A percentile compares a stretch with the other conserved stretches of the same genome.
phyloP scores from a whole-genome alignment of 2,329 filamentous ascomycete genomes.

The Alternaria solani region DNA sequence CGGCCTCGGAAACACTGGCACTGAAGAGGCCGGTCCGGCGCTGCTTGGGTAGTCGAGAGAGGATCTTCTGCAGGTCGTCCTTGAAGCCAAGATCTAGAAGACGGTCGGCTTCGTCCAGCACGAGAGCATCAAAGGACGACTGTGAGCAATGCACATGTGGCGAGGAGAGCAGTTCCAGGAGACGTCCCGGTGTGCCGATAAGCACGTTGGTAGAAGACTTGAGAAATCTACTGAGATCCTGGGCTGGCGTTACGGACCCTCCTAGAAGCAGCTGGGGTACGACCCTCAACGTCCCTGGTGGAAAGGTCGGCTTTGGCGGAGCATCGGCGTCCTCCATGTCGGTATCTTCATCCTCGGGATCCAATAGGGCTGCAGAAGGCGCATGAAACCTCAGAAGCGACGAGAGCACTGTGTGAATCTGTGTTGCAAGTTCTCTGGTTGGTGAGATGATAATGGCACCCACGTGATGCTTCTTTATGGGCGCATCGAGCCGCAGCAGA shows the following conservation, averaged over 20 bases:
- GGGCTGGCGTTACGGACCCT: conserved; percentile 79
- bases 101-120: conserved; percentile 93
- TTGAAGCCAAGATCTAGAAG: conserved; percentile 94
- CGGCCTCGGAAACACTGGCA: conserved; percentile 93
- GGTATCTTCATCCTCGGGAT: conserved; percentile 58
- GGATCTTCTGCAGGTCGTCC: conserved; percentile 84
- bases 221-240: conserved; percentile 86
- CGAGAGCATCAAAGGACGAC: conserved; percentile 88
- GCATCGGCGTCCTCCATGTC: conserved; percentile 52
- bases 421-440: conserved; percentile 88
- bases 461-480: conserved; percentile 88
- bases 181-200: conserved; percentile 87
- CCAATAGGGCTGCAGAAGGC: conserved; percentile 74
- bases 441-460: conserved; percentile 92
- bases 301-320: conserved; percentile 50
- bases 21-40: conserved; percentile 92
- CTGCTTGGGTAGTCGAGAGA: conserved; percentile 88
- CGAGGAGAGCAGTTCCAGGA: conserved; percentile 86
- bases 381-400: conserved; percentile 83
- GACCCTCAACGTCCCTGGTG: conserved; percentile 64
- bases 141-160: conserved; percentile 87
- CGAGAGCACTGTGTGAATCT: conserved; percentile 83
- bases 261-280: conserved; percentile 84
- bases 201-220: conserved; percentile 86
- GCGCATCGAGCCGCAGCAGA: conserved; percentile 79